Base-by-base conservation (phyloP, 306 rosid species). In the Quercus berberidifolia region DNA sequence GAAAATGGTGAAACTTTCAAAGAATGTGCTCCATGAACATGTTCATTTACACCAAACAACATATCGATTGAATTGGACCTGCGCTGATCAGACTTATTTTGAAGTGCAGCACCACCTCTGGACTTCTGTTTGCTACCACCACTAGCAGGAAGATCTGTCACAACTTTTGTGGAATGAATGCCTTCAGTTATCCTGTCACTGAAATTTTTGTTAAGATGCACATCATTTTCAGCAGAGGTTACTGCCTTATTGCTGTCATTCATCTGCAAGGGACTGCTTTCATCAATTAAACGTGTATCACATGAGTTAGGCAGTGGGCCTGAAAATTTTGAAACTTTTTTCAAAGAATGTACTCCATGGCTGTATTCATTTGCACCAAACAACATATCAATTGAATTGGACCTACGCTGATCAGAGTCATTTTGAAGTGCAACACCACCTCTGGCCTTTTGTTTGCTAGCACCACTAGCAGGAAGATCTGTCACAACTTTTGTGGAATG, bases 41-140 rank as follows among this genome's bases (percentile, higher is more conserved):
- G 76, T 88, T 91, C 92, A 78, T 74, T 51, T 20, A 83, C 85
- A 81, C 82, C 85, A 79, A 82, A 87, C 69, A 84, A 82, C 74
- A 82, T 69, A 75, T 83, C 86, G 26, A 73, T 18, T 35, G 91
- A 82, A 74, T 79, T 75, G 5, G 88, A 83, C 72, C 79, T 76
- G 76, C 43, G 57, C 83, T 69, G 43, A 59, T 78, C 75, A 63
- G 87, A 87, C 74, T 79, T 81, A 13, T 76, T 83, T 43, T 81
- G 83, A 86, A 80, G 75, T 65, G 77, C 79, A 58, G 38, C 87
- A 69, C 87, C 83, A 23, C 77, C 62, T 60, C 68, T 75, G 74
- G 87, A 81, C 57, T 85, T 83, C 76, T 83, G 91, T 76, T 86
- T 84, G 63, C 64, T 79, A n/a, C 79, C 79, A 83, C 71, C 81